phyloP scores from a whole-genome alignment of 108 stramenopile species.

The Tribonema minus region DNA sequence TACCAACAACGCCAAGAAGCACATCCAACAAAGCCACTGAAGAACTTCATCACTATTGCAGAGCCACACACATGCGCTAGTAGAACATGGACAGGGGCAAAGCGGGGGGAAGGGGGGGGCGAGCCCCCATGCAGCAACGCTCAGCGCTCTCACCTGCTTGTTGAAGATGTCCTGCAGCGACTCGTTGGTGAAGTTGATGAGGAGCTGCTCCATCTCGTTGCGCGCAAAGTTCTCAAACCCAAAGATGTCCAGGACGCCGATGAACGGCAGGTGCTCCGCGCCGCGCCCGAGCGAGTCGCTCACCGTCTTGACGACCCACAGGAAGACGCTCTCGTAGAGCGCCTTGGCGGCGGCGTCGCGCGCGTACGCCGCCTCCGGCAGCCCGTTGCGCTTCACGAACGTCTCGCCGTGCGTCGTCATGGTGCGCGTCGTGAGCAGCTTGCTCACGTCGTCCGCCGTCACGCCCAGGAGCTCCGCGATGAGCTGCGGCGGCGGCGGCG shows the following conservation, averaged over 20 bases:
- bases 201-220: constrained; percentile 89
- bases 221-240: constrained; percentile 88
- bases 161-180: constrained; percentile 89
- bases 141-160: neutral
- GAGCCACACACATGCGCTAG: no score
- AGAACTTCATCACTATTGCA: no score
- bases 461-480: constrained; percentile 35
- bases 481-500: no score
- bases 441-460: constrained; percentile 30
- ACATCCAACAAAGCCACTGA: no score
- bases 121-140: no score
- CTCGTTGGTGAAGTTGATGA: constrained; percentile 93
- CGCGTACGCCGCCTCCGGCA: constrained; percentile 44
- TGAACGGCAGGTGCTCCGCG: constrained; percentile 46
- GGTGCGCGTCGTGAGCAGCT: constrained; percentile 18
- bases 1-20: no score
- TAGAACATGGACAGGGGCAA: no score
- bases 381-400: constrained; percentile 30
- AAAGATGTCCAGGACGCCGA: constrained; percentile 93
- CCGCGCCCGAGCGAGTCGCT: constrained; percentile 30
- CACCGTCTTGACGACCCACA: constrained; percentile 27
- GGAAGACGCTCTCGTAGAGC: constrained; percentile 23
- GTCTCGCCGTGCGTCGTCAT: constrained; percentile 45
- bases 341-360: no score
- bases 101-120: no score